Percentiles rank a stretch among this genome's conserved stretches.
phyloP scores from a whole-genome alignment of 2,329 filamentous ascomycete genomes.

The Fusarium sulawesiense region DNA sequence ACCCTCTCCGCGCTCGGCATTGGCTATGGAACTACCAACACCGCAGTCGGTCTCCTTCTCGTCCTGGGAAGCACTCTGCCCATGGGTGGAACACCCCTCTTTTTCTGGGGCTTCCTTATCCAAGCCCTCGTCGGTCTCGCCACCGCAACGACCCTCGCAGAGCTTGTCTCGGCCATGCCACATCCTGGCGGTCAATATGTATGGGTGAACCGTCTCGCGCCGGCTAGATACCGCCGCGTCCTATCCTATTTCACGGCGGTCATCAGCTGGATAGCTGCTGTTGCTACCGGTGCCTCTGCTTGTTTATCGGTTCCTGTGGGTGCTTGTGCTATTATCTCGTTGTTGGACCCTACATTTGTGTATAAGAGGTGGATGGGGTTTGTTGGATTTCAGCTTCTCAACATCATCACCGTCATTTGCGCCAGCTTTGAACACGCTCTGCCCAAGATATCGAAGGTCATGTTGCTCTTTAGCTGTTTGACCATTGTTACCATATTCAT shows the following conservation, averaged over 20 bases:
- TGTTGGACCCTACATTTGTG: not conserved
- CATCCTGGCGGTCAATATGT: constrained; percentile 10
- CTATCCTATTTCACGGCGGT: not conserved
- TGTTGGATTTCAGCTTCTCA: constrained; percentile 6
- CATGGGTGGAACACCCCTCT: constrained; percentile 9
- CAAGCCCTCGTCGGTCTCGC: not conserved
- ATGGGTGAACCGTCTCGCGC: constrained; percentile 1
- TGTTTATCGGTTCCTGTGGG: not conserved
- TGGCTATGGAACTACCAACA: constrained; percentile 15
- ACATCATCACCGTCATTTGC: not conserved
- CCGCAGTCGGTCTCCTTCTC: constrained; percentile 7
- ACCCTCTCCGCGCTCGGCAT: constrained; percentile 9
- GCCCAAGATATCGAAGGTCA: not conserved
- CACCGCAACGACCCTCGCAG: constrained; percentile 2
- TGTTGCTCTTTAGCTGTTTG: constrained; percentile 2
- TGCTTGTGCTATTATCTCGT: not conserved
- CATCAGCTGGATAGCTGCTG: not conserved
- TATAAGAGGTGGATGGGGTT: constrained; percentile 13
- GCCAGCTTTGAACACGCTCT: constrained; percentile 5
- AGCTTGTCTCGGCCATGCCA: constrained; percentile 4
- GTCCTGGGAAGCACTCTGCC: constrained; percentile 11
- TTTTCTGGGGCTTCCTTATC: constrained; percentile 9
- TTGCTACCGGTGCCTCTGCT: constrained; percentile 2
- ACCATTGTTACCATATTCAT: constrained; percentile 4
- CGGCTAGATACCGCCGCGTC: not conserved